A percentile compares a stretch with the other conserved stretches of the same genome.
phyloP scores from a whole-genome alignment of 305 asterid species.

The Fraxinus baroniana region DNA sequence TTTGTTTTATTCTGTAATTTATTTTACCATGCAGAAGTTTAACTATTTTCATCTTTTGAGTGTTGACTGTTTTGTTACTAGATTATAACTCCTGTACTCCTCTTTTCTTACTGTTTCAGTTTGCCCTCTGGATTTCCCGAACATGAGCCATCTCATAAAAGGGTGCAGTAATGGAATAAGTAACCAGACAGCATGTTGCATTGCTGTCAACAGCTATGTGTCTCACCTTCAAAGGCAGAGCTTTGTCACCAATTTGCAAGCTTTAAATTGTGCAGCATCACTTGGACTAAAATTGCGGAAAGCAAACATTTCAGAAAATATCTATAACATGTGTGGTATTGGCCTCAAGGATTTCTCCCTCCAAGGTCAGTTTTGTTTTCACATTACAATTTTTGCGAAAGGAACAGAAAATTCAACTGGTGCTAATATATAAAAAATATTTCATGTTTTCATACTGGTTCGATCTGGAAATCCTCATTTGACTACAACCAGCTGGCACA shows the following conservation, averaged over 20 bases:
- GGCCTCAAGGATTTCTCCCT: slow-evolving; percentile 97
- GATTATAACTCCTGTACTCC: slow-evolving; percentile 11
- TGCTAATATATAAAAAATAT: slow-evolving; percentile 30
- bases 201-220: slow-evolving; percentile 63
- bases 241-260: slow-evolving; percentile 95
- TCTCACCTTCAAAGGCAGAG: slow-evolving; percentile 94
- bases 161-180: slow-evolving; percentile 53
- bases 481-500: slow-evolving; percentile 60
- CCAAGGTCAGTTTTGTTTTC: slow-evolving; percentile 64
- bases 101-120: slow-evolving; percentile 42
- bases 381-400: slow-evolving; percentile 8
- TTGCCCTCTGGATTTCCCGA: slow-evolving; percentile 88
- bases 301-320: slow-evolving; percentile 69
- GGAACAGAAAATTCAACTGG: slow-evolving; percentile 20
- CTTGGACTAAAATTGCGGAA: slow-evolving; percentile 70
- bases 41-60: neutral
- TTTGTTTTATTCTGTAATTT: neutral
- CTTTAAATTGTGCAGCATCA: slow-evolving; percentile 86
- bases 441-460: slow-evolving; percentile 37
- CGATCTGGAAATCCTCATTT: slow-evolving; percentile 34
- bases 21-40: neutral
- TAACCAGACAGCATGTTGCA: slow-evolving; percentile 69
- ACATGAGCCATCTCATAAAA: slow-evolving; percentile 53
- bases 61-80: neutral
- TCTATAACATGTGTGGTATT: slow-evolving; percentile 67